Conservation (phyloP, 140 eudicot species). For the Erigeron philadelphicus region DNA sequence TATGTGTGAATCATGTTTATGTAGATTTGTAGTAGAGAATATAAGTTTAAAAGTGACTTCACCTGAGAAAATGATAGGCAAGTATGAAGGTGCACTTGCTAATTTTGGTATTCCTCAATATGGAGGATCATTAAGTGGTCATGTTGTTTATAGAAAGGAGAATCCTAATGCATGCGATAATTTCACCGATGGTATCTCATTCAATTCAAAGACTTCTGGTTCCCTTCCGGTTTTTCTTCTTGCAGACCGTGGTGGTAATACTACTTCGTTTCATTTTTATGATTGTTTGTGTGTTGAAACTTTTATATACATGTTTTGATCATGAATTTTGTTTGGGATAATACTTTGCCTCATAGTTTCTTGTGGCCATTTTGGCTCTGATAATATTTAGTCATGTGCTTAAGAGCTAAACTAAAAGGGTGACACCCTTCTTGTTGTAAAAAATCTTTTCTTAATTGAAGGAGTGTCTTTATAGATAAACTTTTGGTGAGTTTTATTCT, state of each 20-base stretch:
- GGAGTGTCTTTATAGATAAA: background rate
- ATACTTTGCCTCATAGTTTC: too few relatives aligned
- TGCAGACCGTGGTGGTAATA: constrained; percentile 69
- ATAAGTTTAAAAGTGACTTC: constrained; percentile 66
- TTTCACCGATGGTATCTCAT: constrained; percentile 41
- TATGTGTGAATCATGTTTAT: constrained; percentile 42
- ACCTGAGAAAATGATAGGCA: constrained; percentile 43
- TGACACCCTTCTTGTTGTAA: too few relatives aligned
- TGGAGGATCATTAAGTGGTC: constrained; percentile 73
- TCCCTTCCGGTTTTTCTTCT: constrained; percentile 62
- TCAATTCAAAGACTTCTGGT: constrained; percentile 44
- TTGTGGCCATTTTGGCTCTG: too few relatives aligned
- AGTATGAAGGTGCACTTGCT: constrained; percentile 75
- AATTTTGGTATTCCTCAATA: constrained; percentile 78
- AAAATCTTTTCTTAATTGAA: background rate
- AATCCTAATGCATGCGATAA: constrained; percentile 48
- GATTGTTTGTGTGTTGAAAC: background rate
- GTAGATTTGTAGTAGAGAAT: constrained; percentile 74
- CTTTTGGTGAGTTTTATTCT: background rate
- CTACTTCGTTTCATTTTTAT: background rate
- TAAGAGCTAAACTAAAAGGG: too few relatives aligned
- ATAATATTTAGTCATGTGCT: too few relatives aligned
- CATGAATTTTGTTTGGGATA: background rate
- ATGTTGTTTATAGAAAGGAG: constrained; percentile 44
- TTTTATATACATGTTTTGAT: background rate